phyloP scores from a whole-genome alignment of 73 alveolate species.

The Paramecium sexaurelia region DNA sequence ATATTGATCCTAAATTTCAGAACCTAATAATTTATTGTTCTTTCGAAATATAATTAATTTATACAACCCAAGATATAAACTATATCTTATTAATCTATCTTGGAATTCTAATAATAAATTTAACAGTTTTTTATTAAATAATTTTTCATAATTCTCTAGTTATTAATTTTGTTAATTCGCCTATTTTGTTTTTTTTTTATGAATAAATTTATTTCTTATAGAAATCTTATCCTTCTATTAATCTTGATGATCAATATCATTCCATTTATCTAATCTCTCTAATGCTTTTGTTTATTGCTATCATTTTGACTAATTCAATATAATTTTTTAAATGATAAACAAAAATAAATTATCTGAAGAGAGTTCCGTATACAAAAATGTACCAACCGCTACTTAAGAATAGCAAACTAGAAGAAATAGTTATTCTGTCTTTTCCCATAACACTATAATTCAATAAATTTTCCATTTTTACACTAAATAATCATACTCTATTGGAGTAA shows the following conservation, averaged over 20 bases:
- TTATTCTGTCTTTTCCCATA: neutral
- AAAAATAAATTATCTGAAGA: neutral
- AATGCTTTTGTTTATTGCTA: neutral
- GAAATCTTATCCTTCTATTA: neutral
- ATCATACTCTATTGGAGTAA: neutral
- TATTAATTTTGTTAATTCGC: neutral
- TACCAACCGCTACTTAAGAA: neutral
- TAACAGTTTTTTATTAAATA: too few species aligned
- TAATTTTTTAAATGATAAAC: neutral
- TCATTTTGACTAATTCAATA: neutral
- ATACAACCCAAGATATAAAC: too few species aligned
- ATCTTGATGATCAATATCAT: neutral
- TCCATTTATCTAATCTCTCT: neutral
- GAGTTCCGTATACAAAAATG: neutral
- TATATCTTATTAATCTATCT: neutral
- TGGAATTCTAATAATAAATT: constrained; percentile 28
- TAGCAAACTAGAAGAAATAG: neutral
- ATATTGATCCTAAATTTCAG: too few species aligned
- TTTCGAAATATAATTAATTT: too few species aligned
- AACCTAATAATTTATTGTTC: too few species aligned
- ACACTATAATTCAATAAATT: neutral
- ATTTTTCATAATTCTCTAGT: neutral
- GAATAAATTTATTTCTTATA: neutral
- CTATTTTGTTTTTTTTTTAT: constrained; percentile 20
- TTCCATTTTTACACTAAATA: constrained; percentile 24